phyloP scores from a whole-genome alignment of 2,329 filamentous ascomycete species.

The Trichoderma endophyticum region DNA sequence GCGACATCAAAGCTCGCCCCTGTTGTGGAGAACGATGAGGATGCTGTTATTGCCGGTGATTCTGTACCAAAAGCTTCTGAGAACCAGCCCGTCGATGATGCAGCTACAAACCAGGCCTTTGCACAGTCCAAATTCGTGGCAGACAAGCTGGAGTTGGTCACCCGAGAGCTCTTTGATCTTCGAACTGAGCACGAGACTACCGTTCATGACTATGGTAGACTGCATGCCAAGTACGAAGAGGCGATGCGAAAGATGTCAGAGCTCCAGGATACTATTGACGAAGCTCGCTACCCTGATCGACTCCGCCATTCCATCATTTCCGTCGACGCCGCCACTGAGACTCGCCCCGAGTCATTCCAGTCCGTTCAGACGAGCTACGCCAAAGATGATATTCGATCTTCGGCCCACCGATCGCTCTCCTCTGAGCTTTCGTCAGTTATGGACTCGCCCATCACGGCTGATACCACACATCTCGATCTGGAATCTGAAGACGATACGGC shows the following conservation, averaged over 20 bases:
- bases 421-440: constrained; percentile 88
- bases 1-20: constrained; percentile 29
- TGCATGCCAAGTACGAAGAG: constrained; percentile 88
- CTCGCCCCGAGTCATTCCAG: constrained; percentile 78
- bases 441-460: constrained; percentile 66
- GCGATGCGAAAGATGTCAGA: constrained; percentile 78
- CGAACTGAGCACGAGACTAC: constrained; percentile 87
- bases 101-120: constrained; percentile 51
- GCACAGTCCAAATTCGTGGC: constrained; percentile 82
- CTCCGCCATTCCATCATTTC: constrained; percentile 57
- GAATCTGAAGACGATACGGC: constrained; percentile 40
- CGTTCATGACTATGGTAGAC: constrained; percentile 72
- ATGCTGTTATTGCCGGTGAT: background rate
- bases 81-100: background rate
- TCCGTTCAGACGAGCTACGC: constrained; percentile 67
- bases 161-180: constrained; percentile 86
- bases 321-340: constrained; percentile 46
- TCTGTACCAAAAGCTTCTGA: background rate
- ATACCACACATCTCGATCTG: constrained; percentile 58
- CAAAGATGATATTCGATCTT: constrained; percentile 65
- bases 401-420: constrained; percentile 79
- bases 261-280: constrained; percentile 80
- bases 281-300: constrained; percentile 62
- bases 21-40: constrained; percentile 31
- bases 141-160: constrained; percentile 88